Conservation (phyloP, 2,329 filamentous ascomycete species). For the Penicillium sp. region DNA sequence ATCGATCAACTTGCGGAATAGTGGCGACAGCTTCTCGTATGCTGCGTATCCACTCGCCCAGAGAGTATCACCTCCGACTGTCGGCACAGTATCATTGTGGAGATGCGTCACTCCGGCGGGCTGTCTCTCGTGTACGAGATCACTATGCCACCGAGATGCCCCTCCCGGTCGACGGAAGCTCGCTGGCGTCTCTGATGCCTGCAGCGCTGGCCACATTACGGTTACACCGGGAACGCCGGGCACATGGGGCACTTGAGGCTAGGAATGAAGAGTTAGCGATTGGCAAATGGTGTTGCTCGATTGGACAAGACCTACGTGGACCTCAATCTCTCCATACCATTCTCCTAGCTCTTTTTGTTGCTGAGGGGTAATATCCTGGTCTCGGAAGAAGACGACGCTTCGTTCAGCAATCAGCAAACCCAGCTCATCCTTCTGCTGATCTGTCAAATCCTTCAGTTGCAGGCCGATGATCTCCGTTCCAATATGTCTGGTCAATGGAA, state of each 20-base stretch:
- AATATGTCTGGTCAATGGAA: constrained; percentile 60
- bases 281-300: neutral
- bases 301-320: constrained; percentile 57
- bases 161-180: constrained; percentile 67
- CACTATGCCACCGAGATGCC: constrained; percentile 67
- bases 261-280: neutral
- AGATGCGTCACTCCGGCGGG: constrained; percentile 69
- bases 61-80: constrained; percentile 67
- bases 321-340: constrained; percentile 63
- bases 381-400: constrained; percentile 66
- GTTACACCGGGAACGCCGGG: constrained; percentile 64
- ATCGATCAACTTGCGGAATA: constrained; percentile 69
- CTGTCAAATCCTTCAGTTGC: constrained; percentile 61
- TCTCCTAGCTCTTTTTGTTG: constrained; percentile 64
- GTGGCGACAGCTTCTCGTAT: constrained; percentile 70
- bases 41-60: constrained; percentile 71
- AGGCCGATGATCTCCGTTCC: constrained; percentile 65
- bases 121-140: constrained; percentile 69
- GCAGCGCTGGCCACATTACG: constrained; percentile 69
- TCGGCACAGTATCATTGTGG: constrained; percentile 67
- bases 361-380: constrained; percentile 61
- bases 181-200: constrained; percentile 59
- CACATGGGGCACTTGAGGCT: constrained; percentile 71
- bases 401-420: constrained; percentile 63
- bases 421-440: constrained; percentile 61